Evolutionary conservation across 208 protist genomes (phyloP).

Genomic region (Chromosphaera perkinsii): DNA sequence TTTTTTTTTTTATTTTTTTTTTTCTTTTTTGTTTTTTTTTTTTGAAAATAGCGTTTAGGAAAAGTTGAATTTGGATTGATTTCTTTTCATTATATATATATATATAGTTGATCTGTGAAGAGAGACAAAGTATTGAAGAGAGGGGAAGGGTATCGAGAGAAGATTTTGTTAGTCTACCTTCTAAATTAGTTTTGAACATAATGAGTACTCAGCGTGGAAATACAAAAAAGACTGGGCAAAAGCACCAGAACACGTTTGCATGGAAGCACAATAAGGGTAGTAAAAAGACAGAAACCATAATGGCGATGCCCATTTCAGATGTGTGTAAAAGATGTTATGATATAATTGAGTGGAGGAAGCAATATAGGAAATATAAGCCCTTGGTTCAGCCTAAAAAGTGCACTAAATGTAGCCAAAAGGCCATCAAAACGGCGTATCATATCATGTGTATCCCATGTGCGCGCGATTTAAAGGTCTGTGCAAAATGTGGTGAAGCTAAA

Average conservation of each 20-base stretch:
- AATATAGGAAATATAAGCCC: conserved; percentile 69
- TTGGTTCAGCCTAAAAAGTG: conserved; percentile 53
- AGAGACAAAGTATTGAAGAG: too few species aligned
- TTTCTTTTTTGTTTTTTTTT: conserved; percentile 2
- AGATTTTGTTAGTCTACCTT: too few species aligned
- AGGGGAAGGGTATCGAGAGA: too few species aligned
- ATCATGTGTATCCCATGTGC: conserved; percentile 54
- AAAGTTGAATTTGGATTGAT: too few species aligned
- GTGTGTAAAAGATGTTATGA: conserved; percentile 58
- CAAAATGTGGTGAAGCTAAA: conserved; percentile 55
- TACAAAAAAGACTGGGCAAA: conserved; percentile 30
- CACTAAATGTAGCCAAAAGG: conserved; percentile 40
- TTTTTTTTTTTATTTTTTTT: too few species aligned
- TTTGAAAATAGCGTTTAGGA: conserved; percentile 1
- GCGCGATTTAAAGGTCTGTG: conserved; percentile 43
- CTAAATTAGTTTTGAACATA: too few species aligned
- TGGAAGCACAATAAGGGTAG: conserved; percentile 64
- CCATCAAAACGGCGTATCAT: conserved; percentile 59
- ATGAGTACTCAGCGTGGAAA: neutral
- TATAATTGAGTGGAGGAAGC: conserved; percentile 65
- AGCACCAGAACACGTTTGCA: conserved; percentile 48
- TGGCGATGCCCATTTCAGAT: conserved; percentile 52
- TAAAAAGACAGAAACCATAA: conserved; percentile 55
- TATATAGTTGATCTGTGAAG: too few species aligned
- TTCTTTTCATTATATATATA: too few species aligned